Conservation (phyloP, 2,329 filamentous ascomycete species). For the Arthrobotrys conoides region DNA sequence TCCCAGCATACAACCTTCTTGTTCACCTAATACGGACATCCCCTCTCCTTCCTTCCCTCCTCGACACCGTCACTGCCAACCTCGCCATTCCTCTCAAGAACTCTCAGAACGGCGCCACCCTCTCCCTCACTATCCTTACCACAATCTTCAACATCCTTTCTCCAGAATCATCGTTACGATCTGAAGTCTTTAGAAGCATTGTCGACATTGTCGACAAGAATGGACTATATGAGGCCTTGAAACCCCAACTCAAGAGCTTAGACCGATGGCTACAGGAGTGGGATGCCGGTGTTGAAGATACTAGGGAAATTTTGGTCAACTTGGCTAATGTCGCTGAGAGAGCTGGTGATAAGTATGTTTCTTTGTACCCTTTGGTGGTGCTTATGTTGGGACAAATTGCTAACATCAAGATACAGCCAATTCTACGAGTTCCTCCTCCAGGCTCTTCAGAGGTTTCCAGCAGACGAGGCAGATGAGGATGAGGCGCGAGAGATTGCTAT, state of each 20-base stretch:
- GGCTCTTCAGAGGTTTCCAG: slow-evolving; percentile 82
- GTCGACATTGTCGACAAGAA: slow-evolving; percentile 83
- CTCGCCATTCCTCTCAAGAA: slow-evolving; percentile 88
- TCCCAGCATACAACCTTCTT: slow-evolving; percentile 95
- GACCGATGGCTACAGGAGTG: slow-evolving; percentile 86
- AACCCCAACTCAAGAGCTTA: slow-evolving; percentile 85
- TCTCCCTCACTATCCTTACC: slow-evolving; percentile 90
- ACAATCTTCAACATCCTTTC: slow-evolving; percentile 96
- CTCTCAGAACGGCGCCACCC: slow-evolving; percentile 86
- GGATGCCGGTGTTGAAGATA: slow-evolving; percentile 84
- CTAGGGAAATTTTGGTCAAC: slow-evolving; percentile 86
- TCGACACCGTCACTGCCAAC: slow-evolving; percentile 89
- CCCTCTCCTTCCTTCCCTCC: slow-evolving; percentile 84
- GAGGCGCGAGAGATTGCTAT: slow-evolving; percentile 75
- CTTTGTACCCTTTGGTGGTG: slow-evolving; percentile 72
- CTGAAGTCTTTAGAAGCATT: slow-evolving; percentile 90
- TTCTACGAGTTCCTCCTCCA: slow-evolving; percentile 79
- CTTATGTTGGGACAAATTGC: slow-evolving; percentile 67
- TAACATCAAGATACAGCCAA: slow-evolving; percentile 57
- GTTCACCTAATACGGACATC: slow-evolving; percentile 92
- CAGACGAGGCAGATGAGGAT: slow-evolving; percentile 71
- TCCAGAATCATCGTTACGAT: slow-evolving; percentile 82
- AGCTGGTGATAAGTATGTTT: slow-evolving; percentile 81
- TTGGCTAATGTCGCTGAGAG: slow-evolving; percentile 85
- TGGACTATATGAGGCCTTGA: slow-evolving; percentile 84